These are phyloP conservation scores for Alternaria arborescens DNA, from an alignment of 2,329 filamentous ascomycete species.

Conservation along the genomic window DNA sequence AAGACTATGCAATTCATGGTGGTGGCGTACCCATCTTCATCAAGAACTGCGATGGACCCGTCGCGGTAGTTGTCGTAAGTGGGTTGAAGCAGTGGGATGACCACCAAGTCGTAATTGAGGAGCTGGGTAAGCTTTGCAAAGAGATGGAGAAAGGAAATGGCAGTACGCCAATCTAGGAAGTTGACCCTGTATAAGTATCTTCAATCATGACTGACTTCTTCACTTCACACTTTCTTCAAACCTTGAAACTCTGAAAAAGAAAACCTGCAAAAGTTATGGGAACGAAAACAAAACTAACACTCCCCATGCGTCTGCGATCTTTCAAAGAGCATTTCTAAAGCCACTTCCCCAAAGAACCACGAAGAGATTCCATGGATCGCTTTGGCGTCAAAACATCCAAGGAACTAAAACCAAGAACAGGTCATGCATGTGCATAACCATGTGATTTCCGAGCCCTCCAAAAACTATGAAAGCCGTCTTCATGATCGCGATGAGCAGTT, in stretches of 20 bases:
- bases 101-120: slow-evolving; percentile 76
- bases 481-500: no score
- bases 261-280: no score
- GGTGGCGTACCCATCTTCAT: slow-evolving; percentile 77
- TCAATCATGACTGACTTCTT: no score
- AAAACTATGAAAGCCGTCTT: no score
- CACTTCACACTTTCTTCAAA: no score
- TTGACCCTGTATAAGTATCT: neutral
- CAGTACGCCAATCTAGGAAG: neutral
- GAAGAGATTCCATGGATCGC: no score
- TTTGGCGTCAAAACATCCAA: no score
- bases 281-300: neutral
- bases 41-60: slow-evolving; percentile 73
- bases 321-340: fast-evolving
- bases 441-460: no score
- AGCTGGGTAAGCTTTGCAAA: slow-evolving; percentile 26
- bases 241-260: no score
- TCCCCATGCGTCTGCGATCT: fast-evolving
- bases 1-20: slow-evolving; percentile 78
- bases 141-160: slow-evolving; percentile 18
- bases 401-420: fast-evolving
- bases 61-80: slow-evolving; percentile 78
- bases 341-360: no score
- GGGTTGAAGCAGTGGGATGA: slow-evolving; percentile 82
- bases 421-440: no score